Percentiles rank a stretch among this genome's conserved stretches.
These are phyloP conservation scores for Hansenula sp. DNA, from an alignment of 1,139 yeast genomes.

Conservation along the genomic window DNA sequence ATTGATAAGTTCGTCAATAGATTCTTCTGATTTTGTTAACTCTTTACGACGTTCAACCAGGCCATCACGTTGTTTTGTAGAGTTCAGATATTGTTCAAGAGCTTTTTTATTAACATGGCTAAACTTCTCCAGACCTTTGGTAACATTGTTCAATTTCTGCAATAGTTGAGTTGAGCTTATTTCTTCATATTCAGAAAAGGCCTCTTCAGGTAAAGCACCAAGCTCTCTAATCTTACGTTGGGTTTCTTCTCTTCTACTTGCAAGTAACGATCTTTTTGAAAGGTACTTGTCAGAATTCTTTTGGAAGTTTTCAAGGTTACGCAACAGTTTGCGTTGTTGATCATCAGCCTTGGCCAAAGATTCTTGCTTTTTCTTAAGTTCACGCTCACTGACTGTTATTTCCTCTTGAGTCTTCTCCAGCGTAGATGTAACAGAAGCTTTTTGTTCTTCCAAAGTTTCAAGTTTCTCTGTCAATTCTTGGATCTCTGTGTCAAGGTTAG, in stretches of 20 bases:
- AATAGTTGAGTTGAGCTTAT: slow-evolving; percentile 51
- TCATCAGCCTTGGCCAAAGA: slow-evolving; percentile 48
- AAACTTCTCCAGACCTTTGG: slow-evolving; percentile 57
- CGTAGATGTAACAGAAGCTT: slow-evolving; percentile 29
- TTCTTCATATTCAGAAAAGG: slow-evolving; percentile 49
- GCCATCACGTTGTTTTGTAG: slow-evolving; percentile 69
- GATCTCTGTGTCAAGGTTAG: slow-evolving; percentile 18
- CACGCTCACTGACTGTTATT: slow-evolving; percentile 24
- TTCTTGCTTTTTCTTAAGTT: slow-evolving; percentile 32
- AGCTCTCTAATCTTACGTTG: slow-evolving; percentile 74
- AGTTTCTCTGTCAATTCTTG: slow-evolving; percentile 30
- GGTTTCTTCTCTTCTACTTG: slow-evolving; percentile 65
- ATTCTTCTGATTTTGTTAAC: slow-evolving; percentile 62
- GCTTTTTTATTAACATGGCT: slow-evolving; percentile 89
- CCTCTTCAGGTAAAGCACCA: slow-evolving; percentile 87
- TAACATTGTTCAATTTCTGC: slow-evolving; percentile 49
- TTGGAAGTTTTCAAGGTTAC: slow-evolving; percentile 57
- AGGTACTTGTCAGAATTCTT: slow-evolving; percentile 64
- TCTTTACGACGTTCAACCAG: slow-evolving; percentile 64
- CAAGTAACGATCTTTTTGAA: slow-evolving; percentile 59
- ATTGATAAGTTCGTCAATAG: slow-evolving; percentile 72
- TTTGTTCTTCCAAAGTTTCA: slow-evolving; percentile 25
- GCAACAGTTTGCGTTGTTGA: slow-evolving; percentile 51
- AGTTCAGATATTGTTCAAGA: slow-evolving; percentile 74
- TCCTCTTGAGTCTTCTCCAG: slow-evolving; percentile 27